Evolutionary conservation across 345 rosid genomes (phyloP), one percentile per base, ranked within the genome.

Genomic region (Jatropha curcas): DNA sequence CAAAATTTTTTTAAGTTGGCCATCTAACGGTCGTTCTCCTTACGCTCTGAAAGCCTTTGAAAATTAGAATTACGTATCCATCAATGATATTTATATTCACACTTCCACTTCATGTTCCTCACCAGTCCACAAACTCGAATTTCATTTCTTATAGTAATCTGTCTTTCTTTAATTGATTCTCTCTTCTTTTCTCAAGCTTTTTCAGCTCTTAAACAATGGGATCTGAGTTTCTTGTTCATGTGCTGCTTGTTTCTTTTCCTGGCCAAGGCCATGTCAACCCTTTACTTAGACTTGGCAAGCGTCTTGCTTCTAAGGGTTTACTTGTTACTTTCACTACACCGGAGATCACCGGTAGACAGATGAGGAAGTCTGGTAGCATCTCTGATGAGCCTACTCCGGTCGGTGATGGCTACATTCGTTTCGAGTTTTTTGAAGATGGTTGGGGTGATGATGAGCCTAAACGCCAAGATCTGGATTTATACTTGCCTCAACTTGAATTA

Each of bases 221-320:
- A 37, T 82, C 77, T 25, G 78, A n/a, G 4, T 61, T 46, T 33
- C 46, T 35, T 2, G 65, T 35, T 35, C 65, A 61, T 34, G 46
- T 61, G 20, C 65, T 61, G 2, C 65, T 61, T 34, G 33, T 61
- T 7, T 61, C 65, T 7, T 61, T 61, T 63, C 67, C 67, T 4
- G 67, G 89, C 81, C 83, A 93, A 74, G 98, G 97, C 64, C 97
- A 93, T 41, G 86, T 91, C 0, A 93, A 87, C 74, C 96, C 98
- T 9, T 86, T 91, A 28, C 91, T 93, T 17, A 77, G 94, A 50
- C 92, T 93, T 4, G 97, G 91, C 48, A 88, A 87, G 81, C 87
- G 83, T 61, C 81, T 93, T 12, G 93, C 98, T n/a, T 89, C 97
- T 24, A 87, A 79, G 77, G 97, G 97, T 57, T 73, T 90, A 70